These are phyloP conservation scores for Diutina sp. DNA, from an alignment of 1,139 yeast species.

Conservation along the genomic window DNA sequence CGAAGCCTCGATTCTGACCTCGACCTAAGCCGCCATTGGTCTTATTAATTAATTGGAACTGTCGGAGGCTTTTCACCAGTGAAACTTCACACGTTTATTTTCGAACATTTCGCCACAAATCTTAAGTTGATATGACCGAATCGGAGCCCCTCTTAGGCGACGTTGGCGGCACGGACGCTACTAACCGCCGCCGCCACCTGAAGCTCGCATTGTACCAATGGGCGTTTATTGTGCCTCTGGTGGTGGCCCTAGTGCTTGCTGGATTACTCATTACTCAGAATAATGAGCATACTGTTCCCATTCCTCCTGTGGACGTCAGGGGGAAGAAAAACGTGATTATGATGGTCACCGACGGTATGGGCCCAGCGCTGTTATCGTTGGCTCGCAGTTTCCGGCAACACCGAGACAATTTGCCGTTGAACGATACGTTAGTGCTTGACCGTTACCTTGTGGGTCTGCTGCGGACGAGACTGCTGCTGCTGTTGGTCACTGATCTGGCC, in stretches of 20 bases:
- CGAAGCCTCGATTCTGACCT: too few relatives aligned
- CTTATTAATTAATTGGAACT: too few relatives aligned
- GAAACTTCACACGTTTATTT: too few relatives aligned
- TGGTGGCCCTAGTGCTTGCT: neutral
- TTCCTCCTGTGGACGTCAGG: neutral
- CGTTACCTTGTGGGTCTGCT: conserved; percentile 61
- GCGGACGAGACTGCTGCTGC: conserved; percentile 60
- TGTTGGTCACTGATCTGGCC: conserved; percentile 78
- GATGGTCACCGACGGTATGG: conserved; percentile 89
- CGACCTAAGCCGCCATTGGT: too few relatives aligned
- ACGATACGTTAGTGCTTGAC: conserved; percentile 50
- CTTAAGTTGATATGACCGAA: neutral
- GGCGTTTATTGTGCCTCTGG: neutral
- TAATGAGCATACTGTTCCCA: neutral
- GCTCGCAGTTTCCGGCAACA: conserved; percentile 60
- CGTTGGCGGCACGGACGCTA: neutral
- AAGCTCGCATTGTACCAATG: neutral
- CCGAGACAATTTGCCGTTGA: conserved; percentile 34
- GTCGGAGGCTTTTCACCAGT: too few relatives aligned
- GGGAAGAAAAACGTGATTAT: conserved; percentile 55
- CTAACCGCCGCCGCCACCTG: neutral
- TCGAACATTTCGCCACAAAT: too few relatives aligned
- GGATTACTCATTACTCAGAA: neutral
- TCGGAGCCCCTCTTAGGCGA: neutral
- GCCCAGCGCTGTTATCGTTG: conserved; percentile 69